A percentile compares a stretch with the other conserved stretches of the same genome.
Conservation (phyloP, 75 land plant genomes). For the Chamaecyparis obtusa region DNA sequence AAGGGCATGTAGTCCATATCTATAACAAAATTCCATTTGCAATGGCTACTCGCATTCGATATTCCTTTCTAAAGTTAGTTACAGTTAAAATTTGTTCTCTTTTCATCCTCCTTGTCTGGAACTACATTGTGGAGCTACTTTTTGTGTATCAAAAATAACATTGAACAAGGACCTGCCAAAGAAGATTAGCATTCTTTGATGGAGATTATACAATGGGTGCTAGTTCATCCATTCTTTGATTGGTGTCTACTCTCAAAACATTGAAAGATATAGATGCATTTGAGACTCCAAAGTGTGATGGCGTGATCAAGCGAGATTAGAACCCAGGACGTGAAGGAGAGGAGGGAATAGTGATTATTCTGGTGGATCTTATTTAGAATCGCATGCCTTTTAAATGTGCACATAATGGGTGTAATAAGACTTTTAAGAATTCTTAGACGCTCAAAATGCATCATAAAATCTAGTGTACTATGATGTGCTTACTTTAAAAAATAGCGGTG, state of each 20-base stretch:
- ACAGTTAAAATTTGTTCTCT: too few relatives aligned
- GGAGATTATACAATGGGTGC: background rate
- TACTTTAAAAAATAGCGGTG: background rate
- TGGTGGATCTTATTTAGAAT: conserved; percentile 34
- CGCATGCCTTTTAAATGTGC: conserved; percentile 31
- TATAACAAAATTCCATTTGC: too few relatives aligned
- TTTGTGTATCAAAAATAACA: too few relatives aligned
- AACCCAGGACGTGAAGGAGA: background rate
- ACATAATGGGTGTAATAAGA: conserved; percentile 24
- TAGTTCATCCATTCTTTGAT: background rate
- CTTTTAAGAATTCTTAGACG: conserved; percentile 48
- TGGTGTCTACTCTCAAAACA: background rate
- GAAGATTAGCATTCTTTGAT: too few relatives aligned
- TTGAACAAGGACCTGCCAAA: too few relatives aligned
- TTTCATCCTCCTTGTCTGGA: too few relatives aligned
- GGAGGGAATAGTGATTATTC: conserved; percentile 5
- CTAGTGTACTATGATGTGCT: background rate
- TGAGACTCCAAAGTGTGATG: background rate
- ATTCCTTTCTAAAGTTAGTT: too few relatives aligned
- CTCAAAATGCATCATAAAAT: conserved; percentile 39
- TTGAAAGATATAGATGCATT: background rate
- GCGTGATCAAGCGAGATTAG: background rate
- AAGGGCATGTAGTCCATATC: too few relatives aligned
- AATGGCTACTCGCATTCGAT: too few relatives aligned
- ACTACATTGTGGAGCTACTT: too few relatives aligned